Evolutionary conservation across 495 filamentous ascomycete species (phyloP).

Genomic region (Podospora pseudoanserina): DNA sequence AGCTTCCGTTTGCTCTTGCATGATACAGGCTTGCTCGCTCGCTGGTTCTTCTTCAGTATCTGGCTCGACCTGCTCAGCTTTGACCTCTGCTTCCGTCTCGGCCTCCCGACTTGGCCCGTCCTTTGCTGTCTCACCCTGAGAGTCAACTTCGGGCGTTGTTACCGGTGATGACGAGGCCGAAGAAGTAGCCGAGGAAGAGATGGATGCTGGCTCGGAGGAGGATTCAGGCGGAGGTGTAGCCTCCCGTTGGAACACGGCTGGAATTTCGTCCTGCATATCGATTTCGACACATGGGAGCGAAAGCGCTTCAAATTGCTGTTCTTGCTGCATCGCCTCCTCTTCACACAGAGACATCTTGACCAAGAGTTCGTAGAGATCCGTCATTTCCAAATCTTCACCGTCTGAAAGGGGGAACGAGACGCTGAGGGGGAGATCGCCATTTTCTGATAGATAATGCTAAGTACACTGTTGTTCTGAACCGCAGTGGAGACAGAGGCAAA

Average conservation of each 20-base stretch:
- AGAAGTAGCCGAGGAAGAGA: neutral
- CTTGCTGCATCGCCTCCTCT: neutral
- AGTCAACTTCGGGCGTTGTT: neutral
- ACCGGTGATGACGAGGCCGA: neutral
- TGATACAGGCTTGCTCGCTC: no score
- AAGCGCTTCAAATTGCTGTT: neutral
- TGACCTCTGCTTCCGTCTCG: neutral
- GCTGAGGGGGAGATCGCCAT: conserved; percentile 1
- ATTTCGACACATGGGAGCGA: neutral
- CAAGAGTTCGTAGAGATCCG: conserved; percentile 8
- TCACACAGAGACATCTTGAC: conserved; percentile 7
- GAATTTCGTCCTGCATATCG: conserved; percentile 8
- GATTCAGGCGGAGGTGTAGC: neutral
- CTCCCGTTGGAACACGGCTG: neutral
- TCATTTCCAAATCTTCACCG: conserved; percentile 7
- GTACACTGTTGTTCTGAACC: neutral
- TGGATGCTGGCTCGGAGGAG: neutral
- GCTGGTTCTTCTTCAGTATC: neutral
- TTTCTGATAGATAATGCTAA: conserved; percentile 4
- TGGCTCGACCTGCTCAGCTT: neutral
- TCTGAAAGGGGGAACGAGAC: neutral
- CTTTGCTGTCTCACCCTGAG: neutral
- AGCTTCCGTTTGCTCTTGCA: neutral
- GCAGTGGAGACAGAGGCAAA: neutral
- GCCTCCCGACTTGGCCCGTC: neutral